phyloP scores from a whole-genome alignment of 2,329 filamentous ascomycete species.

The Zymoseptoria brevis region DNA sequence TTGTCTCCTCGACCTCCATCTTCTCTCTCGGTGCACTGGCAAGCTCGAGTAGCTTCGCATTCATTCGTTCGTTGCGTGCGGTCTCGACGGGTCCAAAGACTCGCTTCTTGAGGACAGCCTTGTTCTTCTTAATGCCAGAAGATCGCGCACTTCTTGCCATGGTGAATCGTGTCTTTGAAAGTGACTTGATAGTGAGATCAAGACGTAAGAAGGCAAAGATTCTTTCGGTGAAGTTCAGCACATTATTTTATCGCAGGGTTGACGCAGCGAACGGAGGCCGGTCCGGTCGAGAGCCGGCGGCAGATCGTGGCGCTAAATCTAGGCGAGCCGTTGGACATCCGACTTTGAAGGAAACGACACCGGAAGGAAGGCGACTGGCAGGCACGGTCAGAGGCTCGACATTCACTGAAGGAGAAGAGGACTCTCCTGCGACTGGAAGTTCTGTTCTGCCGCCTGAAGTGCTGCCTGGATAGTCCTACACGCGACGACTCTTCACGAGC shows the following conservation, averaged over 20 bases:
- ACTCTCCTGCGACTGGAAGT: not conserved
- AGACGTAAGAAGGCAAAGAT: not conserved
- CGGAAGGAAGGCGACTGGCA: not conserved
- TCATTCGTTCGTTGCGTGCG: conserved; percentile 73
- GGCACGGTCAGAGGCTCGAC: not conserved
- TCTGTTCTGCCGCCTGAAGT: not conserved
- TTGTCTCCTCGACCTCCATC: conserved; percentile 37
- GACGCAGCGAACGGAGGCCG: not conserved
- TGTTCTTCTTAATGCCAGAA: conserved; percentile 74
- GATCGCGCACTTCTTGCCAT: conserved; percentile 88
- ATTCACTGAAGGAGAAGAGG: not conserved
- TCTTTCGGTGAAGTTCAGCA: not conserved
- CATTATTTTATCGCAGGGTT: not conserved
- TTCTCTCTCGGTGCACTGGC: conserved; percentile 65
- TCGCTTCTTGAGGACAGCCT: conserved; percentile 65
- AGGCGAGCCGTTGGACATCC: not conserved
- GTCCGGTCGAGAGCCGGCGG: not conserved
- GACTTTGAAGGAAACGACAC: not conserved
- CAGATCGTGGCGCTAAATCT: not conserved
- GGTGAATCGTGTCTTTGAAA: conserved; percentile 19
- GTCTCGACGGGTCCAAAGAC: conserved; percentile 78
- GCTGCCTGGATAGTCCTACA: not conserved
- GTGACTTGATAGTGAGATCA: not conserved
- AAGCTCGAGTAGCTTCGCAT: conserved; percentile 75
- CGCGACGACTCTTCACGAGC: not conserved